phyloP scores from a whole-genome alignment of 495 filamentous ascomycete species.

The Friedmanniomyces simplex region DNA sequence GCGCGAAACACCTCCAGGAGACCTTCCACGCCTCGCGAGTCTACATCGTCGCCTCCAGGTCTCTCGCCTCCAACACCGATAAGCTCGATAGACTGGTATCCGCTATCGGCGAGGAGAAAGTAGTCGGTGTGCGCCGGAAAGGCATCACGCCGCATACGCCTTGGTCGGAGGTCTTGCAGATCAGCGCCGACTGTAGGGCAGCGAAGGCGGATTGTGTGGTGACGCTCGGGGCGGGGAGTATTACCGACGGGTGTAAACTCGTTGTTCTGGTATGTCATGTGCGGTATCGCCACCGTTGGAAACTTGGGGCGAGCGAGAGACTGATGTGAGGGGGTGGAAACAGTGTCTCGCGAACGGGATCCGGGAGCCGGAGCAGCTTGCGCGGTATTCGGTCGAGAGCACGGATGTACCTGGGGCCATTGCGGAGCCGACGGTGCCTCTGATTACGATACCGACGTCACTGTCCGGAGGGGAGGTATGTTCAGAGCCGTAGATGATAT shows the following conservation, averaged over 20 bases:
- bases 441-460: constrained; percentile 52
- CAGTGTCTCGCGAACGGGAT: constrained; percentile 22
- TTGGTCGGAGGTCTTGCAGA: constrained; percentile 49
- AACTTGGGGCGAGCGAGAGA: too few species aligned
- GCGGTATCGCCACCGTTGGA: too few species aligned
- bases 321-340: neutral
- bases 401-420: constrained; percentile 10
- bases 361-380: constrained; percentile 1
- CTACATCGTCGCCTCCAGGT: constrained; percentile 52
- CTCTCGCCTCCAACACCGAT: constrained; percentile 46
- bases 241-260: constrained; percentile 54
- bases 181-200: constrained; percentile 39
- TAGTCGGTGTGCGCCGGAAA: constrained; percentile 40
- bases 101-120: constrained; percentile 36
- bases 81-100: constrained; percentile 36
- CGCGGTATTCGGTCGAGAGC: constrained; percentile 6
- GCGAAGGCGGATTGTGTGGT: constrained; percentile 45
- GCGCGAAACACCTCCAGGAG: constrained; percentile 32
- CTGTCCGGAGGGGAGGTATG: constrained; percentile 48
- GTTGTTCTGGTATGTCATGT: constrained; percentile 38
- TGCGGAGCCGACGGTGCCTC: constrained; percentile 37
- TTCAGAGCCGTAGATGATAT: too few species aligned
- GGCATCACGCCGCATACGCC: constrained; percentile 52
- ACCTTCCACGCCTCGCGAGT: constrained; percentile 44
- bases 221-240: constrained; percentile 50